Evolutionary conservation across 441 rosid genomes (phyloP), one percentile per base, ranked within the genome.

Genomic region (Erysimum cheiri): DNA sequence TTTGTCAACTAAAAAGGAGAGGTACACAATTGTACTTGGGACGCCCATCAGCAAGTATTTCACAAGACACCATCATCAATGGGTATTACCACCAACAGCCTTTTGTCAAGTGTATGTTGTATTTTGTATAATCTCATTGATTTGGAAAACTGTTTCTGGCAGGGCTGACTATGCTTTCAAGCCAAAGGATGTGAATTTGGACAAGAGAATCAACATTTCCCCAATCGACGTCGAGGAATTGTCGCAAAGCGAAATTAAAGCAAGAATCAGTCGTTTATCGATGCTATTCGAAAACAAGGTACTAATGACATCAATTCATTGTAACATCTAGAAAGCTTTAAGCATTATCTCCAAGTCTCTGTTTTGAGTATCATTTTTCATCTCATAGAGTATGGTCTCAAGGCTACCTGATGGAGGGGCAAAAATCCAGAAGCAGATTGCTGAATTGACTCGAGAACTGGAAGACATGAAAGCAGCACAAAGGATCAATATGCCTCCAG

Each of bases 131-230:
- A 11, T 62, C 49, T 62, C 37, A 69, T 54, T n/a, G 49, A 47
- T 44, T 17, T 37, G 28, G 22, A 33, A 33, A 52, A 46, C 60
- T 29, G 19, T 35, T 80, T 40, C 50, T 75, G 57, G 31, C 81
- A 88, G 99, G 81, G 93, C 97, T 41, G 83, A 67, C 62, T 81
- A 72, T 75, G 98, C 99, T 40, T 88, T 90, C 84, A 92, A 90
- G 33, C 98, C 98, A 0, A 88, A 90, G 83, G 96, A 92, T 78
- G 72, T 90, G 47, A 82, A 78, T 22, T 62, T 74, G 48, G 79
- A 64, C 69, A 78, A 73, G 83, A 90, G 67, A 75, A 75, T 66
- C 46, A 76, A 67, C 55, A 78, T 82, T 66, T 85, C 94, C 13
- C 89, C 96, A 0, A 76, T 67, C 9, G 74, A 71, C 24, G 31